These are phyloP conservation scores for Thielaviopsis euricoi DNA, from an alignment of 2,329 filamentous ascomycete genomes.

Conservation along the genomic window DNA sequence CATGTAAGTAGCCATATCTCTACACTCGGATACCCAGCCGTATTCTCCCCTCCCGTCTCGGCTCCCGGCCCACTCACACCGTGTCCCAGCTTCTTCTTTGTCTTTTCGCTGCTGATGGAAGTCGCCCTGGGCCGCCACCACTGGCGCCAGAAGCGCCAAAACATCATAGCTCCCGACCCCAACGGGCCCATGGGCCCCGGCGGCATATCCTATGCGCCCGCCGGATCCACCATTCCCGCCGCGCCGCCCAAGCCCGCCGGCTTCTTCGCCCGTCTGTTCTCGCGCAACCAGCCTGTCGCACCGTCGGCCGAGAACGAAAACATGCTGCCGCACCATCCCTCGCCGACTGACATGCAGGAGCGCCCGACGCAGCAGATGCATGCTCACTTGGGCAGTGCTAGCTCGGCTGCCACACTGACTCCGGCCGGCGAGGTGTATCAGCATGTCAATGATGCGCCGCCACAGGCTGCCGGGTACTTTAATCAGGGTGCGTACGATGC, in stretches of 20 bases:
- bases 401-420: conserved; percentile 13
- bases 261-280: conserved; percentile 21
- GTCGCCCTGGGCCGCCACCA: conserved; percentile 52
- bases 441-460: not conserved
- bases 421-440: conserved; percentile 13
- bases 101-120: conserved; percentile 55
- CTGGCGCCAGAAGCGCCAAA: conserved; percentile 49
- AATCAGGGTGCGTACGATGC: not conserved
- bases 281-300: conserved; percentile 14
- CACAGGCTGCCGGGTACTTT: not conserved
- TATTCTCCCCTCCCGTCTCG: not conserved
- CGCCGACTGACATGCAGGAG: conserved; percentile 22
- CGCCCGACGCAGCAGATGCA: not conserved
- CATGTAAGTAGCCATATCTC: conserved; percentile 34
- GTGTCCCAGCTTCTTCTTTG: conserved; percentile 49
- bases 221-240: conserved; percentile 14
- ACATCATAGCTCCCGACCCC: conserved; percentile 32
- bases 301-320: conserved; percentile 17
- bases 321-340: conserved; percentile 24
- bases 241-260: conserved; percentile 15
- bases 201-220: not conserved
- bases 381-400: not conserved
- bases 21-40: too few relatives aligned
- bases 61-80: not conserved
- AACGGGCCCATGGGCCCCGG: conserved; percentile 8